A percentile compares a stretch with the other conserved stretches of the same genome.
Conservation (phyloP, 1,284 basidiomycete species). For the Naganishia liquefaciens region DNA sequence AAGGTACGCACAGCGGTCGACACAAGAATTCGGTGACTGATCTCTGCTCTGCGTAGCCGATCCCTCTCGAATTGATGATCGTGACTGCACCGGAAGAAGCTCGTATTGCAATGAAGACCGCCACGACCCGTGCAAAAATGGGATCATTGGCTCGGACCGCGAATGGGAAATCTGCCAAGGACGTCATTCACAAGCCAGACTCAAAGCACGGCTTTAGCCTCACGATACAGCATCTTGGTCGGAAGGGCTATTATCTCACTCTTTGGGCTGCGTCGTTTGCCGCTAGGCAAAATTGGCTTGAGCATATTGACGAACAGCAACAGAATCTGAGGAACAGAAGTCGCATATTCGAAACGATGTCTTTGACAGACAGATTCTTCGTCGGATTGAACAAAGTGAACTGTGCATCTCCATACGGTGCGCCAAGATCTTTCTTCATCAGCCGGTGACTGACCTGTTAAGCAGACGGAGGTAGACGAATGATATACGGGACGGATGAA, state of each 20-base stretch:
- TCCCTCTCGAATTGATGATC: constrained; percentile 89
- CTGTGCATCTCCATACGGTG: constrained; percentile 92
- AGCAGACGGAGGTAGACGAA: constrained; percentile 75
- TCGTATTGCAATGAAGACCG: constrained; percentile 50
- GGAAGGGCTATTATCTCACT: constrained; percentile 88
- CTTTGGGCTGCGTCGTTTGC: constrained; percentile 88
- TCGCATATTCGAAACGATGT: constrained; percentile 80
- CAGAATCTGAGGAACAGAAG: constrained; percentile 79
- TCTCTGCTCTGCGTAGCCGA: constrained; percentile 63
- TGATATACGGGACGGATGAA: constrained; percentile 95
- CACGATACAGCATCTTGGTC: constrained; percentile 89
- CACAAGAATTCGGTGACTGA: neutral
- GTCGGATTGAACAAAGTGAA: constrained; percentile 79
- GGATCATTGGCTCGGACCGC: constrained; percentile 2
- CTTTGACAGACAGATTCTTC: constrained; percentile 86
- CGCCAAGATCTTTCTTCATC: constrained; percentile 49
- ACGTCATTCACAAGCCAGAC: constrained; percentile 61
- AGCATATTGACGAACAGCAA: constrained; percentile 88
- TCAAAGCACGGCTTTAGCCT: constrained; percentile 87
- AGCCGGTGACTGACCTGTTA: constrained; percentile 4
- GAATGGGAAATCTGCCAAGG: constrained; percentile 42
- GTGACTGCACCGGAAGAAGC: constrained; percentile 78
- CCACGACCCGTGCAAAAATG: constrained; percentile 54
- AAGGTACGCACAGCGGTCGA: constrained; percentile 61
- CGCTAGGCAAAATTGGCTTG: constrained; percentile 90